These are phyloP conservation scores for Drechslera avenae DNA, from an alignment of 2,329 filamentous ascomycete genomes.

Conservation along the genomic window DNA sequence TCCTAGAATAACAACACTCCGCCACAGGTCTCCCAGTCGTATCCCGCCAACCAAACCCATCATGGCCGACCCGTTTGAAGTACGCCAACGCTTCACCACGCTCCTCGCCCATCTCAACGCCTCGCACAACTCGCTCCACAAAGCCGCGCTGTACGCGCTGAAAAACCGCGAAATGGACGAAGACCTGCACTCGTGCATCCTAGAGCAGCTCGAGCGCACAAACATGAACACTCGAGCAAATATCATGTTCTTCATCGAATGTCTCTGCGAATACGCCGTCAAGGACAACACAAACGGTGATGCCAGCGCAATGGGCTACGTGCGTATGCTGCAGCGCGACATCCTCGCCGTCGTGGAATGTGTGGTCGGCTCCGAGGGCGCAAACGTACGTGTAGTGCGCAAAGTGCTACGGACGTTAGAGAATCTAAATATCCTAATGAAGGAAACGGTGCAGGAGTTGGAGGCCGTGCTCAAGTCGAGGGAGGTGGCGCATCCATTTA, in stretches of 20 bases:
- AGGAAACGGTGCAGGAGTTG: conserved; percentile 76
- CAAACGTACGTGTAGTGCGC: conserved; percentile 90
- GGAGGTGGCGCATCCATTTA: conserved; percentile 55
- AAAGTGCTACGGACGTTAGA: conserved; percentile 76
- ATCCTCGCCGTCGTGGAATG: conserved; percentile 90
- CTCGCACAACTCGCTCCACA: conserved; percentile 84
- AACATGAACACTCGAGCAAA: conserved; percentile 98
- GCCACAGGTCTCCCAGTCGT: not conserved
- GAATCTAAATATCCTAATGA: conserved; percentile 72
- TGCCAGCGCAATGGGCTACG: conserved; percentile 73
- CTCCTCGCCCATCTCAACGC: conserved; percentile 91
- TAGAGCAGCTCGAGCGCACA: conserved; percentile 92
- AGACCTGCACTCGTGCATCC: conserved; percentile 94
- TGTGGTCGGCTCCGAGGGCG: conserved; percentile 85
- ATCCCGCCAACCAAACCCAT: not conserved
- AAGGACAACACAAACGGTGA: conserved; percentile 74
- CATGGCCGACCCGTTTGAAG: conserved; percentile 91
- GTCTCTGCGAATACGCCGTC: conserved; percentile 84
- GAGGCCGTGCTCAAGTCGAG: conserved; percentile 82
- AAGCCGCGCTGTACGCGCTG: conserved; percentile 92
- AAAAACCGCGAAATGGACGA: conserved; percentile 95
- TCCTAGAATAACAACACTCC: not conserved
- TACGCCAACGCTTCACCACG: conserved; percentile 93
- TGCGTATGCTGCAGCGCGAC: conserved; percentile 93
- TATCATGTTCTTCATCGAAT: conserved; percentile 99